Evolutionary conservation across 768 basidiomycete genomes (phyloP).

Genomic region (Tylopilus balloui): DNA sequence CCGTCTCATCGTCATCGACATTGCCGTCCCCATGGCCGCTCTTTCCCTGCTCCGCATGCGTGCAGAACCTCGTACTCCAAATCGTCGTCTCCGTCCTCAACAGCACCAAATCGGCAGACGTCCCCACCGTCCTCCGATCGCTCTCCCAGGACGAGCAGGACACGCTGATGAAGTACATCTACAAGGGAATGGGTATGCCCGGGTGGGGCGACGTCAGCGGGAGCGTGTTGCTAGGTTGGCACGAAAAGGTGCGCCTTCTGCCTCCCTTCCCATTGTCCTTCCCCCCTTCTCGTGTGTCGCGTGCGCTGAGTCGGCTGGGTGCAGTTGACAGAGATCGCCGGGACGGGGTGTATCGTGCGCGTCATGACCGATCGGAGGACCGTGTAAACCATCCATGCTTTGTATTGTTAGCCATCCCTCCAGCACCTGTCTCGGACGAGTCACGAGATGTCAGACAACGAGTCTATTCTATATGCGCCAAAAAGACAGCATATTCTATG

Average conservation of each 20-base stretch:
- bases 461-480: slow-evolving; percentile 2
- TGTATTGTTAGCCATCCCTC: not conserved
- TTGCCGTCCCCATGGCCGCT: no score
- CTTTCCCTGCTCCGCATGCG: no score
- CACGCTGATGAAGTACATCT: slow-evolving; percentile 94
- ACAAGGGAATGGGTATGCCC: slow-evolving; percentile 86
- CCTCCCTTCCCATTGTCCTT: no score
- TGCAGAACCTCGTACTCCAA: slow-evolving; percentile 71
- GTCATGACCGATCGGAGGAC: slow-evolving; percentile 67
- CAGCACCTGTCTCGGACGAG: not conserved
- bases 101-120: slow-evolving; percentile 88
- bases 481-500: not conserved
- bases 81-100: slow-evolving; percentile 86
- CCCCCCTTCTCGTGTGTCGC: slow-evolving; percentile 14
- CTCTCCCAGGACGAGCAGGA: slow-evolving; percentile 78
- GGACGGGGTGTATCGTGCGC: slow-evolving; percentile 92
- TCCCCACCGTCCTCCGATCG: slow-evolving; percentile 65
- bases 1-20: no score
- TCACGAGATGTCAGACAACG: not conserved
- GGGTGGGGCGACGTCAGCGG: slow-evolving; percentile 61
- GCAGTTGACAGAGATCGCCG: slow-evolving; percentile 89
- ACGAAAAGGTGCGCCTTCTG: slow-evolving; percentile 74
- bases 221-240: slow-evolving; percentile 76
- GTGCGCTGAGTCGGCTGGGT: not conserved
- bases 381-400: slow-evolving; percentile 35